These are phyloP conservation scores for Chamaecrista fasciculata DNA, from an alignment of 306 rosid genomes.

Conservation along the genomic window DNA sequence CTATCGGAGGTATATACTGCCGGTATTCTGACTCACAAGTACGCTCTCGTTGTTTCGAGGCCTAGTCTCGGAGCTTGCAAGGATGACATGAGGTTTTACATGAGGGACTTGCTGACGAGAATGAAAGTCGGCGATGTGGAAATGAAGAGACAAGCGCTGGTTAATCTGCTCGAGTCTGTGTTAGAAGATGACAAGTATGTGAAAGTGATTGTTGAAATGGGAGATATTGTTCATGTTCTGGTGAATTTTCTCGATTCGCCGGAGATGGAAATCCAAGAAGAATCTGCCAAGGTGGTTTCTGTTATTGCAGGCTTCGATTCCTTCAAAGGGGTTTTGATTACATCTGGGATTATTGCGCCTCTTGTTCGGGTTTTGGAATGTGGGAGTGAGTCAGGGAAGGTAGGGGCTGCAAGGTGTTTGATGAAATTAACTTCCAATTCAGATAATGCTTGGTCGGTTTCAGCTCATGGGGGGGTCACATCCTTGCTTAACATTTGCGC, in stretches of 20 bases:
- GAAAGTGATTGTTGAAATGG: constrained; percentile 51
- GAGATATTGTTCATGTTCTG: constrained; percentile 50
- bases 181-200: constrained; percentile 72
- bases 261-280: constrained; percentile 63
- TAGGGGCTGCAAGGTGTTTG: constrained; percentile 55
- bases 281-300: constrained; percentile 52
- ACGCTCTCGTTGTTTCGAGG: constrained; percentile 67
- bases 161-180: constrained; percentile 45
- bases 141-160: constrained; percentile 68
- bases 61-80: constrained; percentile 67
- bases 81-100: constrained; percentile 83
- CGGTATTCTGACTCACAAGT: constrained; percentile 46
- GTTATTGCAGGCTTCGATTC: constrained; percentile 57
- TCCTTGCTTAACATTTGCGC: constrained; percentile 64
- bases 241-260: constrained; percentile 54
- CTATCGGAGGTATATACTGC: constrained; percentile 52
- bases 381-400: constrained; percentile 58
- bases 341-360: constrained; percentile 61
- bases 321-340: constrained; percentile 44
- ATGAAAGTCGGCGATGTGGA: constrained; percentile 71
- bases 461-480: constrained; percentile 88
- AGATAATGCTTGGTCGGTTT: constrained; percentile 84
- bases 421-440: constrained; percentile 70
- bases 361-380: constrained; percentile 70
- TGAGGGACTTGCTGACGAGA: constrained; percentile 67